phyloP scores from a whole-genome alignment of 345 rosid genomes.

The Anacardium occidentale region DNA sequence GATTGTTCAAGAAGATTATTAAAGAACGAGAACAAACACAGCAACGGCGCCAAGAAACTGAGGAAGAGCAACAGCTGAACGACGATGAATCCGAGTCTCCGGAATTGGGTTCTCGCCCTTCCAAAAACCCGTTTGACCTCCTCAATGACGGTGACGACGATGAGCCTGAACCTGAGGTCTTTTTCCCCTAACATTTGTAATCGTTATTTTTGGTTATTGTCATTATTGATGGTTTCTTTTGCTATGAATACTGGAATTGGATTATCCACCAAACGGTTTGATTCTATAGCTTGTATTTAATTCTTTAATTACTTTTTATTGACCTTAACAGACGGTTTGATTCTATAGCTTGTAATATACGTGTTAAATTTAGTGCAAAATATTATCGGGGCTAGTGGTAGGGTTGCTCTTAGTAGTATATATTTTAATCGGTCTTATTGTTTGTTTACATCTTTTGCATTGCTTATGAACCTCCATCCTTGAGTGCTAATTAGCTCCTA shows the following conservation, averaged over 20 bases:
- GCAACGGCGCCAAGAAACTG: conserved; percentile 26
- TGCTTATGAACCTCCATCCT: neutral
- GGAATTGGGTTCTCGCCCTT: conserved; percentile 33
- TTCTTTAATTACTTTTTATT: neutral
- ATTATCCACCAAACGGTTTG: neutral
- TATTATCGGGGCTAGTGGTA: neutral
- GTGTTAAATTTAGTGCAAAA: no score
- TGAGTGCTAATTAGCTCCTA: neutral
- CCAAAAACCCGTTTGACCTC: conserved; percentile 71
- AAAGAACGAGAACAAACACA: conserved; percentile 62
- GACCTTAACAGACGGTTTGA: neutral
- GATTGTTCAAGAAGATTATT: conserved; percentile 71
- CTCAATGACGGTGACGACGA: conserved; percentile 55
- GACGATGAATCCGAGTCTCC: conserved; percentile 45
- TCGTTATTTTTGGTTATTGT: neutral
- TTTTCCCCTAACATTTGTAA: neutral
- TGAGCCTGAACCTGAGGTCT: conserved; percentile 38
- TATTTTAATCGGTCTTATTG: neutral
- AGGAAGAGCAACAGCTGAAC: conserved; percentile 35
- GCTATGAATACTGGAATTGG: neutral
- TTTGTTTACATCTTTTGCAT: neutral
- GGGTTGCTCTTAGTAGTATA: neutral
- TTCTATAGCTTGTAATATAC: no score
- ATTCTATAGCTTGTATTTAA: neutral
- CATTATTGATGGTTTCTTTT: neutral